phyloP scores from a whole-genome alignment of 1,284 basidiomycete genomes.

The Phlebopus sp. region DNA sequence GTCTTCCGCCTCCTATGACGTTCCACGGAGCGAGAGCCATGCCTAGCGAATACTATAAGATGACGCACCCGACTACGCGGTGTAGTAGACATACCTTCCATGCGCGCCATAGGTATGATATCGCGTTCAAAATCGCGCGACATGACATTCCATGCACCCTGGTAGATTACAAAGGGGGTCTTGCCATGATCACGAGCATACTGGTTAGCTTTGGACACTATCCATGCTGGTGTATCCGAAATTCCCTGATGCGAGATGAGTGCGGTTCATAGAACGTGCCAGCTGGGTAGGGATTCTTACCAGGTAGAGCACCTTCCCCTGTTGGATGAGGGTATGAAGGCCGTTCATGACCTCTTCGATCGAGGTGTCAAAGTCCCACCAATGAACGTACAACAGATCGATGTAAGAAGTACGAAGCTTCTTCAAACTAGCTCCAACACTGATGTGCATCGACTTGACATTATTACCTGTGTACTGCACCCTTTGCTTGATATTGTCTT shows the following conservation, averaged over 20 bases:
- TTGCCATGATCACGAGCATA: slow-evolving; percentile 44
- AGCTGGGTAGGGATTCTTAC: slow-evolving; percentile 20
- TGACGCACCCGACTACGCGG: neutral
- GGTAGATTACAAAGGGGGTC: slow-evolving; percentile 49
- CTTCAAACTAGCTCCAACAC: slow-evolving; percentile 47
- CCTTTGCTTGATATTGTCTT: slow-evolving; percentile 32
- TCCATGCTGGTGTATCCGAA: slow-evolving; percentile 47
- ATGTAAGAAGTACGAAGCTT: slow-evolving; percentile 57
- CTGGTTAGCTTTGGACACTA: slow-evolving; percentile 46
- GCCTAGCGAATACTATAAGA: slow-evolving; percentile 4
- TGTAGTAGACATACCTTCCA: slow-evolving; percentile 3
- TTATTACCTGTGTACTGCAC: slow-evolving; percentile 48
- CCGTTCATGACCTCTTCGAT: slow-evolving; percentile 56
- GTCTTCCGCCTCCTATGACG: slow-evolving; percentile 30
- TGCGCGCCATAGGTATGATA: slow-evolving; percentile 48
- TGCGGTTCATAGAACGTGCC: neutral
- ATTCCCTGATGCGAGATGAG: slow-evolving; percentile 7
- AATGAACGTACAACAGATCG: slow-evolving; percentile 46
- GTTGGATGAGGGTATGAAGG: slow-evolving; percentile 43
- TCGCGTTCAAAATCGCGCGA: slow-evolving; percentile 49
- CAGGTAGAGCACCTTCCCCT: slow-evolving; percentile 50
- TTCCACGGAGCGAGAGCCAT: slow-evolving; percentile 38
- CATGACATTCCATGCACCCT: slow-evolving; percentile 48
- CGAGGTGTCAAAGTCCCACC: slow-evolving; percentile 50
- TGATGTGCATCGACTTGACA: slow-evolving; percentile 42